Evolutionary conservation across 768 basidiomycete species (phyloP), one percentile per base, ranked within the genome.

Genomic region (Cyclocybe cylindracea): DNA sequence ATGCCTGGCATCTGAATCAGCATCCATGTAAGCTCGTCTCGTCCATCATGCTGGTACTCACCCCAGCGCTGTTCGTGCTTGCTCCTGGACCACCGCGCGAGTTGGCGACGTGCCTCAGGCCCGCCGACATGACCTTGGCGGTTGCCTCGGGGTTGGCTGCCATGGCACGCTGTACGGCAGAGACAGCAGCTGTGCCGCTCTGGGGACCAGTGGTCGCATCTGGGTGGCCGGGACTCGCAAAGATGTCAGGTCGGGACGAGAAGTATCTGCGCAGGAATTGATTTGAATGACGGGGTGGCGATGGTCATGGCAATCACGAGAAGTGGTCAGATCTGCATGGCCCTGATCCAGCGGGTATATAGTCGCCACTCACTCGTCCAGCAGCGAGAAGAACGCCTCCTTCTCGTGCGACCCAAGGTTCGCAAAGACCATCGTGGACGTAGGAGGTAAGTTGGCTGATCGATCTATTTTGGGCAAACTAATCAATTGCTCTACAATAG

Each of bases 311-410:
- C 46, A 48, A 56, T 60, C 56, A 61, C 50, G 54, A 53, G 48
- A 38, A 38, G 31, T 42, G 39, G 34, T 43, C 39, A 32, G 34
- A 33, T 35, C 18, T 10, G 16, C 31, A 24, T 6, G 19, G 43
- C 48, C 52, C 39, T 54, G 33, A 40, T 35, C 32, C 40, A 41
- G 18, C 37, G 48, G 16, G 8, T 36, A 45, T 45, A 51, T 52
- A 53, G 62, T 55, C 39, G 47, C 45, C 54, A 67, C 76, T 70
- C 66, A 91, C 90, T 92, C 90, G 64, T 92, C 90, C 34, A 92
- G 73, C 18, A 92, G 78, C 31, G 79, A 76, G 62, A 92, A 92
- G 68, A 92, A 91, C 10, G 90, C 89, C 48, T 87, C 80, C 66
- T 91, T 91, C 67, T 92, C 90, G 56, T 83, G 70, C 45, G 69